Conservation (phyloP, 2,329 filamentous ascomycete genomes). For the Alternaria arborescens region DNA sequence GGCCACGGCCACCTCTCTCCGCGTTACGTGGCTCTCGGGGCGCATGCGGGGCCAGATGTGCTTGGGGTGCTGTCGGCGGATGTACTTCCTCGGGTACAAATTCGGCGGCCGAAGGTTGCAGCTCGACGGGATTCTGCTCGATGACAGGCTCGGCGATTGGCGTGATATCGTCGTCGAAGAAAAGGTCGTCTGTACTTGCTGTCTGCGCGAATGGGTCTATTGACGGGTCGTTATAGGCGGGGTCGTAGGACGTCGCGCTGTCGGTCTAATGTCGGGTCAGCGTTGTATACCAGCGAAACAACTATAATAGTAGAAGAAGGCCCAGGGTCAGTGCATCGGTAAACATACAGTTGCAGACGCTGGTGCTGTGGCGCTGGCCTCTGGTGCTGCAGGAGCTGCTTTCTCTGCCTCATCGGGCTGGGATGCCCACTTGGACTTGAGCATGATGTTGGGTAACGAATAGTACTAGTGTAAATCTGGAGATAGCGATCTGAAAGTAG, state of each 20-base stretch:
- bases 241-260: slow-evolving; percentile 37
- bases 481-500: slow-evolving; percentile 1
- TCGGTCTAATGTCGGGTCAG: slow-evolving; percentile 21
- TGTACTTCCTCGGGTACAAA: slow-evolving; percentile 29
- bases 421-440: slow-evolving; percentile 46
- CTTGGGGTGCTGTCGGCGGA: slow-evolving; percentile 31
- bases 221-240: slow-evolving; percentile 39
- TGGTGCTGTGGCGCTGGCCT: slow-evolving; percentile 7
- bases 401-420: slow-evolving; percentile 23
- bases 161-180: slow-evolving; percentile 62
- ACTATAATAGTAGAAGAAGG: background rate
- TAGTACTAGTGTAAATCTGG: slow-evolving; percentile 4
- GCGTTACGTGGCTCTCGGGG: slow-evolving; percentile 40
- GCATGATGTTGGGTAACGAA: slow-evolving; percentile 30
- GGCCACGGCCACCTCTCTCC: slow-evolving; percentile 39
- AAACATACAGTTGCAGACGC: slow-evolving; percentile 19
- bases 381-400: background rate
- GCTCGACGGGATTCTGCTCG: slow-evolving; percentile 38
- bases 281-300: slow-evolving; percentile 11
- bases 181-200: slow-evolving; percentile 60
- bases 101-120: slow-evolving; percentile 29
- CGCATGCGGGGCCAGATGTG: slow-evolving; percentile 30
- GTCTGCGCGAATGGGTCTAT: slow-evolving; percentile 60
- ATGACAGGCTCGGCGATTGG: slow-evolving; percentile 56
- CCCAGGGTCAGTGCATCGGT: background rate